Base-by-base conservation (phyloP, 129 eudicot genomes). In the Helichrysum umbraculigerum region DNA sequence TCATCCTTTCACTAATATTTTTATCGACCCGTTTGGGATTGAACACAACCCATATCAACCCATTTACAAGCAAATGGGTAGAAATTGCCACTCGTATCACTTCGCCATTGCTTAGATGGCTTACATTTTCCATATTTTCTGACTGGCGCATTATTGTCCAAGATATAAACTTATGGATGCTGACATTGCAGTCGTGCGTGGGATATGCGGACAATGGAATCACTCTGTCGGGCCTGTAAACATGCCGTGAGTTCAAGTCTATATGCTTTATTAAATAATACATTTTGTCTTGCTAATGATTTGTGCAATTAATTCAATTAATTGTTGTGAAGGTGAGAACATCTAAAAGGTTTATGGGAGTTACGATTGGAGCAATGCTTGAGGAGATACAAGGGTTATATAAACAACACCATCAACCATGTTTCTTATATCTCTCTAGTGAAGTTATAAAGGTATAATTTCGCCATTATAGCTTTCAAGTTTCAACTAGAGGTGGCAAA, bases 131-230 rank as follows among this genome's bases (percentile, higher is more conserved):
- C 32, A 57, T 39, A 57, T 66, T 35, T 70, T 66, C 16, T n/a
- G 51, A 19, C 12, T 11, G 50, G 19, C 16, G 15, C 70, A 10
- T 50, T 12, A 33, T 78, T 9, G 16, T 0, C 11, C 33, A 14
- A 28, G 42, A 14, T 61, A 58, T 20, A 22, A 44, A 63, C 60
- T 71, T 51, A 67, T 78, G 44, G 74, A 78, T 63, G 65, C 20
- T 81, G 64, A 68, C 73, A 70, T 21, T 76, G 82, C 88, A 95
- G 99, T 62, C 97, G 99, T 85, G 96, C 99, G 33, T 95, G 99
- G 99, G 99, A 95, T 74, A 87, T 92, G 94, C 79, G 96, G 80
- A 89, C 99, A 3, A 95, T 95, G 99, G 99, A 95, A 83, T 95
- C 99, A 83, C 96, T 95, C 63, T 95, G 99, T 73, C 89, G 97